Evolutionary conservation across 192 early-diverging fungal genomes (phyloP).

Genomic region (Diversispora epigaea): DNA sequence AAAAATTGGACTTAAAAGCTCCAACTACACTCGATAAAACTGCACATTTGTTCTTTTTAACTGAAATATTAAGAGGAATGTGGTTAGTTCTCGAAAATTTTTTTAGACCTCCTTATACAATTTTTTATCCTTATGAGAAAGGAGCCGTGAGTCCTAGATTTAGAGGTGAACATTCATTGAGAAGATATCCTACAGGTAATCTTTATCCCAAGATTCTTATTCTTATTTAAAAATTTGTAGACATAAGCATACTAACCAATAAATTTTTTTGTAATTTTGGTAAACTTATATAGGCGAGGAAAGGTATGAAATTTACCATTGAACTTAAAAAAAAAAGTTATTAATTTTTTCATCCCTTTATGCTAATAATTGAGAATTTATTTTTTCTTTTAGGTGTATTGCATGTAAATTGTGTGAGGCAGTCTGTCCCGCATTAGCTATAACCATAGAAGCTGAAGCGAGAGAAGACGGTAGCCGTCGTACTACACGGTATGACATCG

Average conservation of each 20-base stretch:
- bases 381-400: conserved; percentile 71
- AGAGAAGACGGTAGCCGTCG: conserved; percentile 92
- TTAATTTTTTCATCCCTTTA: neutral
- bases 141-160: conserved; percentile 90
- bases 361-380: neutral
- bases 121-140: conserved; percentile 96
- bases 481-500: conserved; percentile 97
- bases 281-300: conserved; percentile 75
- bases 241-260: neutral
- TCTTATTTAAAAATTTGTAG: neutral
- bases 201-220: neutral
- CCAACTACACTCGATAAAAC: conserved; percentile 47
- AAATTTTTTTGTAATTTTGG: neutral
- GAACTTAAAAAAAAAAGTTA: too few species aligned
- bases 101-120: conserved; percentile 94
- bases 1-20: neutral
- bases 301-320: conserved; percentile 21
- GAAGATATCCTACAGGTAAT: conserved; percentile 89
- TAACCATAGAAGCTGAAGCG: conserved; percentile 96
- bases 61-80: conserved; percentile 89
- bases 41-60: conserved; percentile 83
- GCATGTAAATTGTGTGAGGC: conserved; percentile 98
- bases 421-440: conserved; percentile 96
- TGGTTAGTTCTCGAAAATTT: conserved; percentile 90
- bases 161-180: conserved; percentile 94